These are phyloP conservation scores for Pichia inconspicua DNA, from an alignment of 1,139 yeast species.

Conservation along the genomic window DNA sequence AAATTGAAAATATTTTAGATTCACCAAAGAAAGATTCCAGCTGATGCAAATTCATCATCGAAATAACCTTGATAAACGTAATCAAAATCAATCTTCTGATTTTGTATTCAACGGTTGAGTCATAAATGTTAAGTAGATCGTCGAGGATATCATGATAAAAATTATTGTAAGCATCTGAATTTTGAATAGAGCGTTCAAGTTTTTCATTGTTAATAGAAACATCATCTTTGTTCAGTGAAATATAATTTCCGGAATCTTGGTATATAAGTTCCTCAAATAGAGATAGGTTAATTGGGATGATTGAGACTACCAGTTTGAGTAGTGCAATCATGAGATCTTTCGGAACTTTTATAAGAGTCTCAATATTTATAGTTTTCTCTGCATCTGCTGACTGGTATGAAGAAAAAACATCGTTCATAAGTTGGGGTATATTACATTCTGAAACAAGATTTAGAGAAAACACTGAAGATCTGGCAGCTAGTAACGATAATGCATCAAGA, in stretches of 20 bases:
- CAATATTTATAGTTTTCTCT: conserved; percentile 37
- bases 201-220: conserved; percentile 26
- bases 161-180: conserved; percentile 16
- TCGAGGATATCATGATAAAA: conserved; percentile 51
- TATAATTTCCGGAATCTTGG: conserved; percentile 13
- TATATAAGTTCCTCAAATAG: conserved; percentile 5
- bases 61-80: conserved; percentile 47
- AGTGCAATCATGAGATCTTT: conserved; percentile 54
- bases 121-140: conserved; percentile 60
- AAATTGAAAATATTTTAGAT: conserved; percentile 36
- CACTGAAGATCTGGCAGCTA: conserved; percentile 34
- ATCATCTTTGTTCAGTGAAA: conserved; percentile 24
- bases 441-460: conserved; percentile 36
- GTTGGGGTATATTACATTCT: conserved; percentile 35
- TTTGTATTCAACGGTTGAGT: conserved; percentile 65
- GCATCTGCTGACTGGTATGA: conserved; percentile 13
- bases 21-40: conserved; percentile 19
- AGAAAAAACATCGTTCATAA: conserved; percentile 37
- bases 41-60: conserved; percentile 24
- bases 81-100: conserved; percentile 56
- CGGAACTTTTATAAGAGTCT: conserved; percentile 69
- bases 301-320: conserved; percentile 47
- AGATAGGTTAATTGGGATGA: conserved; percentile 41
- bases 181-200: conserved; percentile 18
- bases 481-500: conserved; percentile 36